Evolutionary conservation across 208 protist genomes (phyloP).

Genomic region (Leishmania mexicana): DNA sequence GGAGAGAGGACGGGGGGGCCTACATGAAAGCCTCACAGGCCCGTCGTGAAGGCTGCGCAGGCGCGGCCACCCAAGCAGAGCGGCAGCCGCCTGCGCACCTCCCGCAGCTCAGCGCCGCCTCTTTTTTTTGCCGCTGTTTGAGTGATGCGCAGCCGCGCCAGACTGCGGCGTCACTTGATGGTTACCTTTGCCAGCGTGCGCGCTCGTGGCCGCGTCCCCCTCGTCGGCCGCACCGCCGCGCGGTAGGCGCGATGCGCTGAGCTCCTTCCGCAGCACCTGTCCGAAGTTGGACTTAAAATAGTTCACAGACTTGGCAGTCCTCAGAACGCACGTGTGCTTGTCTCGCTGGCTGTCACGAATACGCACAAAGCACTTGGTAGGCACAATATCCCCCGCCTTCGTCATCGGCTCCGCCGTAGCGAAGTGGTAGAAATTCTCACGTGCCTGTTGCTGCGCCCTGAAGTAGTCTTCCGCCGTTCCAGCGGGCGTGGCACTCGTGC

Average conservation of each 20-base stretch:
- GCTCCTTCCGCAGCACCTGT: conserved; percentile 70
- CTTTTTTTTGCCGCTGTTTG: neutral
- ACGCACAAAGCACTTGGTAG: conserved; percentile 77
- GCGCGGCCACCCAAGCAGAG: neutral
- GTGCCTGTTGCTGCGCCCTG: conserved; percentile 24
- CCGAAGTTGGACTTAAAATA: conserved; percentile 82
- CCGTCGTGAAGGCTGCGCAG: neutral
- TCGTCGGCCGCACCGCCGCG: conserved; percentile 32
- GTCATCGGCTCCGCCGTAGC: conserved; percentile 17
- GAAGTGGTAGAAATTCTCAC: conserved; percentile 37
- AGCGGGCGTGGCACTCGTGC: conserved; percentile 12
- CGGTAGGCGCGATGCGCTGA: conserved; percentile 52
- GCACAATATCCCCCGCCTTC: conserved; percentile 13
- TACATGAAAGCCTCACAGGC: neutral
- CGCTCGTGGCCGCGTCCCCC: conserved; percentile 2
- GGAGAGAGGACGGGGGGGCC: neutral
- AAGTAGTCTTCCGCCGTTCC: conserved; percentile 27
- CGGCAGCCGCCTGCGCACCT: no score
- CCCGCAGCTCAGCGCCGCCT: neutral
- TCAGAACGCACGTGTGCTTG: conserved; percentile 62
- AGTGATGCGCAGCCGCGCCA: neutral
- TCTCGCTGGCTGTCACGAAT: conserved; percentile 67
- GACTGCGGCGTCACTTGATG: neutral
- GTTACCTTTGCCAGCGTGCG: neutral
- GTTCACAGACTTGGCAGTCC: conserved; percentile 66